These are phyloP conservation scores for Curvularia sp. DNA, from an alignment of 2,329 filamentous ascomycete genomes.

Conservation along the genomic window DNA sequence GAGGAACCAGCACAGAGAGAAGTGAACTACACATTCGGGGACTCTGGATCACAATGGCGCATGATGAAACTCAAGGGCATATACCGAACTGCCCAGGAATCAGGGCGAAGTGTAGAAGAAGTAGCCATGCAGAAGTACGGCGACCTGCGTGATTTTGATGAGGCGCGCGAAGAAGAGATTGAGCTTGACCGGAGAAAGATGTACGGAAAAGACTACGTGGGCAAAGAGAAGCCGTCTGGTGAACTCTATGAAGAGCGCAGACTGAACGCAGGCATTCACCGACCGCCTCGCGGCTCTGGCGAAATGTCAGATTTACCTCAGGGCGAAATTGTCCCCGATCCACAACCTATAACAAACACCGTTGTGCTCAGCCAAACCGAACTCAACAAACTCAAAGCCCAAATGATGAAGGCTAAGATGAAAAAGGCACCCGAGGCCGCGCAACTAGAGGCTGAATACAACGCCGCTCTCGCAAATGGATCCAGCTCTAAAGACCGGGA, in stretches of 20 bases:
- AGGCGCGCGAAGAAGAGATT: constrained; percentile 89
- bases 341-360: constrained; percentile 55
- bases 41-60: constrained; percentile 88
- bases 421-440: constrained; percentile 76
- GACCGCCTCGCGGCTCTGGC: constrained; percentile 37
- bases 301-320: constrained; percentile 54
- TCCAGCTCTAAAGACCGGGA: constrained; percentile 65
- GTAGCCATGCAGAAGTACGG: constrained; percentile 84
- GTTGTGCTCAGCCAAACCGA: constrained; percentile 74
- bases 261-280: constrained; percentile 62
- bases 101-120: constrained; percentile 75
- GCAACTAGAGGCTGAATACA: constrained; percentile 83
- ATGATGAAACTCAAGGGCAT: constrained; percentile 94
- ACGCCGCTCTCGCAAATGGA: constrained; percentile 71
- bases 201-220: constrained; percentile 84
- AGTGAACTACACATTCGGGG: constrained; percentile 85
- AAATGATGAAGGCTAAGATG: constrained; percentile 95
- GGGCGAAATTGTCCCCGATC: constrained; percentile 65
- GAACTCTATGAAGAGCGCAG: constrained; percentile 83
- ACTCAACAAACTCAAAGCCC: constrained; percentile 87
- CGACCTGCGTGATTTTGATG: constrained; percentile 82
- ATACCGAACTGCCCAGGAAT: constrained; percentile 79
- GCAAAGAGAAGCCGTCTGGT: constrained; percentile 85
- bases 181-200: constrained; percentile 82
- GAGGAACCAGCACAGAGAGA: constrained; percentile 64